Percentiles rank a stretch among this genome's conserved stretches.
phyloP scores from a whole-genome alignment of 2,329 filamentous ascomycete species.

The Penicillium glabrum region DNA sequence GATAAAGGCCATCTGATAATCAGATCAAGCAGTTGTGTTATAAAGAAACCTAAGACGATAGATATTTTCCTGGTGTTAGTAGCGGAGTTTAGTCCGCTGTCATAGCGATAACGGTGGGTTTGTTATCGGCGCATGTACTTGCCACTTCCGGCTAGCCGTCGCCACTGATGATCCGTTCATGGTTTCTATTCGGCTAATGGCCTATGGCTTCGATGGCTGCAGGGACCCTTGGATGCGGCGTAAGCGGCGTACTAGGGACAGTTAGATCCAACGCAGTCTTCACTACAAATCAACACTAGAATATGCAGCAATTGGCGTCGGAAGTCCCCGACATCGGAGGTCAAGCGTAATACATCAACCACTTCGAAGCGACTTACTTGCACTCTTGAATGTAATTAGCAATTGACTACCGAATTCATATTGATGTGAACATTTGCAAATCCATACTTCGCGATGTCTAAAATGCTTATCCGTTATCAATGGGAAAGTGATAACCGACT shows the following conservation, averaged over 20 bases:
- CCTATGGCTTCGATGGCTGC: conserved; percentile 2
- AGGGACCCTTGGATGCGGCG: neutral
- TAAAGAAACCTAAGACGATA: neutral
- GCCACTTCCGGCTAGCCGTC: conserved; percentile 10
- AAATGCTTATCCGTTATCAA: neutral
- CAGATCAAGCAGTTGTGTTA: neutral
- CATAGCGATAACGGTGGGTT: conserved; percentile 1
- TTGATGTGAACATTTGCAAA: neutral
- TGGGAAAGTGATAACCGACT: conserved; percentile 15
- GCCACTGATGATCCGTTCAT: conserved; percentile 12
- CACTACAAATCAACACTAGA: neutral
- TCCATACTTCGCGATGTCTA: neutral
- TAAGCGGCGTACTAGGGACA: neutral
- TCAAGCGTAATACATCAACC: neutral
- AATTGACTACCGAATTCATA: neutral
- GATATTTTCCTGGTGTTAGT: neutral
- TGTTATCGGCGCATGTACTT: conserved; percentile 25
- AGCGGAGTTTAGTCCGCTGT: conserved; percentile 7
- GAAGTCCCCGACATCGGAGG: neutral
- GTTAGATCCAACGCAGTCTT: neutral
- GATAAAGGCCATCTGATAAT: neutral
- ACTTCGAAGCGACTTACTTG: neutral
- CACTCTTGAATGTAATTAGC: too few species aligned
- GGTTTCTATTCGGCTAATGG: neutral
- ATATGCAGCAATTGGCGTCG: neutral